Conservation (phyloP, 495 filamentous ascomycete species). For the Glonium stellatum region DNA sequence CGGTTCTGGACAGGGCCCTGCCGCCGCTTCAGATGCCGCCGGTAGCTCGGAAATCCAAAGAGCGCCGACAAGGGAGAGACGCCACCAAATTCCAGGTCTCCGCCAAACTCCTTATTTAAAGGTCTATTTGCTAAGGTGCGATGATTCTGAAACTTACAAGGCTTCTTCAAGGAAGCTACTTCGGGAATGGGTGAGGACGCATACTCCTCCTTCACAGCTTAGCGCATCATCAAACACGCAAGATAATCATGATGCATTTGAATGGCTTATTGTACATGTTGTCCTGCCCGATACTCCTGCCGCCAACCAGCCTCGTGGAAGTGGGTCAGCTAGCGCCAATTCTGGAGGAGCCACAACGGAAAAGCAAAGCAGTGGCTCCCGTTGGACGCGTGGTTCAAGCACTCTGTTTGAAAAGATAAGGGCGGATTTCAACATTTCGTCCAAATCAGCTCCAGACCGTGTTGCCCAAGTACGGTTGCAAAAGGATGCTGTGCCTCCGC, state of each 20-base stretch:
- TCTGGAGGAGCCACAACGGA: slow-evolving; percentile 38
- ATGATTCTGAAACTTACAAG: slow-evolving; percentile 93
- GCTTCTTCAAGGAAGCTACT: slow-evolving; percentile 64
- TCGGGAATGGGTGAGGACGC: slow-evolving; percentile 81
- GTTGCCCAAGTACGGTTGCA: slow-evolving; percentile 77
- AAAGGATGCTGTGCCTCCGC: slow-evolving; percentile 38
- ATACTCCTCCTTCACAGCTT: slow-evolving; percentile 49
- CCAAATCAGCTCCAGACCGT: slow-evolving; percentile 69
- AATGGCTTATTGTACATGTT: slow-evolving; percentile 93
- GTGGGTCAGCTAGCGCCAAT: slow-evolving; percentile 35
- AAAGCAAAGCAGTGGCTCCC: slow-evolving; percentile 45
- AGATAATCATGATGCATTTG: slow-evolving; percentile 89
- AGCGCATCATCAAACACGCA: slow-evolving; percentile 46
- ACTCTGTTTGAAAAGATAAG: slow-evolving; percentile 86
- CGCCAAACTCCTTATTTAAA: slow-evolving; percentile 93
- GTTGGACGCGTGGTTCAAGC: slow-evolving; percentile 67
- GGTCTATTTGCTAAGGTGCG: slow-evolving; percentile 78
- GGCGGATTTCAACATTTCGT: slow-evolving; percentile 82
- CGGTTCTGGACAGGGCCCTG: slow-evolving; percentile 1
- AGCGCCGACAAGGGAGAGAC: slow-evolving; percentile 51
- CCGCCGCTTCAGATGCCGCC: slow-evolving; percentile 3
- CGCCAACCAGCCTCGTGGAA: slow-evolving; percentile 56
- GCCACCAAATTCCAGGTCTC: slow-evolving; percentile 92
- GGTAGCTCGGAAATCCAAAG: slow-evolving; percentile 29
- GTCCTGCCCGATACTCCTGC: slow-evolving; percentile 73